Evolutionary conservation across 371 early-diverging fungal species (phyloP).

Genomic region (Saksenaea vasiformis): DNA sequence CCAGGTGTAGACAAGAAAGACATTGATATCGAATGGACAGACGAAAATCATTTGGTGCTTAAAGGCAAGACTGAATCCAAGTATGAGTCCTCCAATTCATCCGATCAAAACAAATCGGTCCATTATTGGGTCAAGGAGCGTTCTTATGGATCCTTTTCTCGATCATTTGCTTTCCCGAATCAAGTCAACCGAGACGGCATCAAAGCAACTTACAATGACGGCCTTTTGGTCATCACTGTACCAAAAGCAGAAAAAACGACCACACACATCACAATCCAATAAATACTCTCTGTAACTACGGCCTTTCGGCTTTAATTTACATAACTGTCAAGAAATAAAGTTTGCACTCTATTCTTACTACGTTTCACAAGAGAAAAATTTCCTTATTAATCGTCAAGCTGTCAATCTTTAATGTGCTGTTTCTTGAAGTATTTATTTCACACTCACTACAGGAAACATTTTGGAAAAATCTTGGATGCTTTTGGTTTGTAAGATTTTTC

Average conservation of each 20-base stretch:
- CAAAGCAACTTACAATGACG: constrained; percentile 41
- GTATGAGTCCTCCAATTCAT: neutral
- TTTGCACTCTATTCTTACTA: too few relatives aligned
- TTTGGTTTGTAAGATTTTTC: too few relatives aligned
- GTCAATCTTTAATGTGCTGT: too few relatives aligned
- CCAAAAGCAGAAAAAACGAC: constrained; percentile 26
- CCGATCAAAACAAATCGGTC: neutral
- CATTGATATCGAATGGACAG: constrained; percentile 33
- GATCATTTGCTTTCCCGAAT: constrained; percentile 35
- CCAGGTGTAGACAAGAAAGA: constrained; percentile 42
- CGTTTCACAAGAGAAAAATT: too few relatives aligned
- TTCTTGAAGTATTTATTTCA: too few relatives aligned
- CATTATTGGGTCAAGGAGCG: constrained; percentile 42
- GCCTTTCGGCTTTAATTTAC: constrained; percentile 9
- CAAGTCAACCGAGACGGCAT: constrained; percentile 30
- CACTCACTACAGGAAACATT: too few relatives aligned
- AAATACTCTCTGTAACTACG: constrained; percentile 9
- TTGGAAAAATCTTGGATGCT: too few relatives aligned
- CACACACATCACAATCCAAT: neutral
- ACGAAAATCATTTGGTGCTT: constrained; percentile 27
- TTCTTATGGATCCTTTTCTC: constrained; percentile 31
- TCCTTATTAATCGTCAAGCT: too few relatives aligned
- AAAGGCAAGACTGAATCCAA: constrained; percentile 20
- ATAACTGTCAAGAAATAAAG: too few relatives aligned
- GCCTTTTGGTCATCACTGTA: constrained; percentile 30